Base-by-base conservation (phyloP, 176 grass and related monocot genomes). In the Aegilops speltoides region DNA sequence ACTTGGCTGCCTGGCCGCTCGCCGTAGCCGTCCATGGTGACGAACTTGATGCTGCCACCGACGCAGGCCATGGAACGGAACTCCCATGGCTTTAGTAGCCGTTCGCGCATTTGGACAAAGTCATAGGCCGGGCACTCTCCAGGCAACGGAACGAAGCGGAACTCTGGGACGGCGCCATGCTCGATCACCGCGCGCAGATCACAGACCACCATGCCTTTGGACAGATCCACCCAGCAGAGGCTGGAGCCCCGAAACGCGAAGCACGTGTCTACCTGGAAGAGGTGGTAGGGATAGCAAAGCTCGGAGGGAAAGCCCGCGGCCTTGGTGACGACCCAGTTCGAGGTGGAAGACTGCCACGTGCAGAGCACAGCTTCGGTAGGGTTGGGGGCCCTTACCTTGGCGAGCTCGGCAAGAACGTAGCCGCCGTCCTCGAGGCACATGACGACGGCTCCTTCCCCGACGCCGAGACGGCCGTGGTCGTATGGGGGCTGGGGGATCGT, bases 151-250 rank as follows among this genome's bases (percentile, higher is more conserved):
- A 85, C 19, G 31, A 85, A 85, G 9, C 10, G 20, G 23, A 69
- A 29, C 63, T 22, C 67, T 1, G 31, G 67, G 17, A 5, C 1
- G 19, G 33, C 17, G 3, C 2, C 5, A 24, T 20, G 28, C 2
- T 67, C 41, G 2, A 37, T 32, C 4, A 1, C 5, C 6, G 20
- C 19, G 22, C 4, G 26, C 17, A 41, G 15, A 5, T 68, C 8
- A 4, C 40, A 77, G 29, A 37, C 3, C 8, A 67, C 0, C 28
- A 85, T 11, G 22, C 73, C 73, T 3, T 3, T 16, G 61, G 26
- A 64, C 28, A 85, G 73, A 54, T 85, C 83, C 8, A 78, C 73
- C 83, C 83, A 78, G 43, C 62, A 85, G 9, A 77, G 13, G 25
- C 0, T 12, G 0, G n/a, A 34, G 33, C 10, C 10, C 4, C 29